Base-by-base conservation (phyloP, 805 yeast species). In the Ogataea trehalophila region DNA sequence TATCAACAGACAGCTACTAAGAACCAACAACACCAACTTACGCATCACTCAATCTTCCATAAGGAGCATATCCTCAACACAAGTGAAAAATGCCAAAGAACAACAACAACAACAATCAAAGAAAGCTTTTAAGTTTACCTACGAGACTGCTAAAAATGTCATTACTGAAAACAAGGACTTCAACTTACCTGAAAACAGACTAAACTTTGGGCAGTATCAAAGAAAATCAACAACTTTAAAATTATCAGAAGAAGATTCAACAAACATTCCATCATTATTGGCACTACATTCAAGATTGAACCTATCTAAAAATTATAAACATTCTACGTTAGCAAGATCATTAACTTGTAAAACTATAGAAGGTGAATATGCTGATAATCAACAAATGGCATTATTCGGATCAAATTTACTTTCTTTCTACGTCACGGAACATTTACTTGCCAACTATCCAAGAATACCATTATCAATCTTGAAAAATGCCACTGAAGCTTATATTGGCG, bases 371-470 rank as follows among this genome's bases (percentile, higher is more conserved):
- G 85, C 82, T 16, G 85, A 87, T 66, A 92, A 94, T 65, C 74
- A 74, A 48, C 94, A 95, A 5, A 75, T 92, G 61, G 78, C 85
- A 48, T 77, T 80, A n/a, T 82, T 92, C 61, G 99, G 99, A 43
- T 80, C 83, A 59, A 81, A 83, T 50, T 69, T 94, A 42, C 70
- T 94, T 50, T 79, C 83, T 13, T 88, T 82, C 65, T 85, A 87
- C 59, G 85, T 82, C 4, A 75, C 86, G 18, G 95, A 89, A 65
- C 71, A 85, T 56, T 71, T 92, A 49, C 70, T 89, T 57, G 67
- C 82, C 43, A 80, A 77, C 54, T 90, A 90, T 65, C 99, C 99
- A 45, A 80, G 99, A 63, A 74, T 94, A 43, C 99, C 99, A 16
- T 76, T 85, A 51, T 77, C 81, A 8, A 84, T 91, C 26, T 76